Evolutionary conservation across 495 filamentous ascomycete genomes (phyloP), one percentile per base, ranked within the genome.

Genomic region (Tetracladium setigerum): DNA sequence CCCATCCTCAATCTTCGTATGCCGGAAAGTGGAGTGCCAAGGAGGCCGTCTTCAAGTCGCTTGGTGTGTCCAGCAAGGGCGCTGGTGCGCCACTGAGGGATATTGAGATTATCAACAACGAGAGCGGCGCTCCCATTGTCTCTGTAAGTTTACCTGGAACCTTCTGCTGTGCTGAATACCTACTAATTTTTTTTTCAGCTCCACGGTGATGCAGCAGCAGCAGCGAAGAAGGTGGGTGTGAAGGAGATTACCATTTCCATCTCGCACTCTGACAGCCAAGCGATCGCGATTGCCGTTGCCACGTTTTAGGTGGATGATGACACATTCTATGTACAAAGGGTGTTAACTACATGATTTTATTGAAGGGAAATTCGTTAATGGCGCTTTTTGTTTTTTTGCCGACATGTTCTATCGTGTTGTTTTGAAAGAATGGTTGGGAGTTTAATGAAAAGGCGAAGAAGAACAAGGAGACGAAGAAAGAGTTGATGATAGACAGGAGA

Each of bases 21-120:
- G 86, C 92, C 0, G 92, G 92, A 13, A 79, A 87, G 47, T 99
- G 92, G 92, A 87, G 81, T 54, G 92, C 92, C 3, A 99, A 99
- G 68, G 92, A 99, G 70, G 92, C 91, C 4, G 89, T 99, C 4
- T 99, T 99, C 72, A 99, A 99, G 75, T 84, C 86, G 11, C 69
- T 99, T n/a, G 87, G 88, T 34, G 87, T 95, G n/a, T 64, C 74
- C 54, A 78, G 87, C 62, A 82, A 85, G 66, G 92, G 92, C 44
- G 89, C 83, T 11, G 92, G 94, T 50, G 90, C 92, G 42, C 75
- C 85, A 14, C 56, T 99, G 69, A 90, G 83, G 70, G 91, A 96
- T 12, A 97, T 99, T 68, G 92, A 99, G 73, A 89, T 99, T 50
- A 64, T 73, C 32, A 80, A 76, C 50, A 84, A 91, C 59, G 77